Conservation (phyloP, 345 rosid species). For the Lepidium africanum region DNA sequence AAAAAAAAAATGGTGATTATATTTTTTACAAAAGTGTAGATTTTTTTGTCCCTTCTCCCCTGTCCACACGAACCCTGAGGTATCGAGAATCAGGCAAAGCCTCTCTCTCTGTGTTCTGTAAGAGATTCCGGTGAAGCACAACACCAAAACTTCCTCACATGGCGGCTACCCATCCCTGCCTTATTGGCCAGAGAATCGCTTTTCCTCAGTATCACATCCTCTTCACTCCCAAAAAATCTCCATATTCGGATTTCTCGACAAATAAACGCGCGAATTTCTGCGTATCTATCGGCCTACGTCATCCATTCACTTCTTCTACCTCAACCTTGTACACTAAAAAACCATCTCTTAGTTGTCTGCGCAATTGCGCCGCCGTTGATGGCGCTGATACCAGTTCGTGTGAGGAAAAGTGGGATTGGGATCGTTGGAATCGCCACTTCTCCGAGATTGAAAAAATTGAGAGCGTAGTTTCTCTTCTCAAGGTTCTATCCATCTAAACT, state of each 20-base stretch:
- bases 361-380: conserved; percentile 24
- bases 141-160: background rate
- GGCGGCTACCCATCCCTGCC: conserved; percentile 37
- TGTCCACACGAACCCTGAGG: conserved; percentile 2
- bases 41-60: too few species aligned
- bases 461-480: conserved; percentile 67
- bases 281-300: conserved; percentile 9
- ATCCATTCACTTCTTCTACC: conserved; percentile 6
- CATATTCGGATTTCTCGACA: conserved; percentile 23
- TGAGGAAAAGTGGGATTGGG: conserved; percentile 82
- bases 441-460: conserved; percentile 74
- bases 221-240: conserved; percentile 8
- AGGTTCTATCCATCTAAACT: conserved; percentile 33
- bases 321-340: conserved; percentile 23
- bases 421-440: conserved; percentile 82
- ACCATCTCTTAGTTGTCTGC: conserved; percentile 31
- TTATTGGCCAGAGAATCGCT: conserved; percentile 33
- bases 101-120: conserved; percentile 5
- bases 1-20: too few species aligned
- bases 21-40: too few species aligned
- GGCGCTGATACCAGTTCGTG: conserved; percentile 26
- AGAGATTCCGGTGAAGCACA: conserved; percentile 1
- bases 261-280: conserved; percentile 24
- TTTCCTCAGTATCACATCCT: conserved; percentile 31
- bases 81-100: background rate